Conservation (phyloP, 1,284 basidiomycete species). For the Gomphus bonarii region DNA sequence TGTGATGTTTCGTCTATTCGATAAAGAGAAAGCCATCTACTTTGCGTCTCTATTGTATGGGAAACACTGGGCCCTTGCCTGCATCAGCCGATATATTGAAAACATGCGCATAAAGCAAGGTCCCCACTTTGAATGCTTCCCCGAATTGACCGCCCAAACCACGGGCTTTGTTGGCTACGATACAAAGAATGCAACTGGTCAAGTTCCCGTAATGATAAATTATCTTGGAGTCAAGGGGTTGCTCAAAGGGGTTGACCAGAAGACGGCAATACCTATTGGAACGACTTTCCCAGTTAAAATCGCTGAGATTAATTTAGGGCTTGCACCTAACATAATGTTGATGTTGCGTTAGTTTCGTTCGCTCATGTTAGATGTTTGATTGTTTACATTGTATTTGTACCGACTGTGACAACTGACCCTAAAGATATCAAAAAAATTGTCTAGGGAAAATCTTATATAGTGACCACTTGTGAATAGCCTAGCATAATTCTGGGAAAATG, state of each 20-base stretch:
- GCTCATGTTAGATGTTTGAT: too few species aligned
- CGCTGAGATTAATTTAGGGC: not conserved
- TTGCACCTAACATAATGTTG: constrained; percentile 5
- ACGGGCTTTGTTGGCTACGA: not conserved
- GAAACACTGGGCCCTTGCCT: constrained; percentile 5
- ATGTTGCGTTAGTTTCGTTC: not conserved
- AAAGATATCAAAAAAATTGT: too few species aligned
- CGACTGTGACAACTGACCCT: too few species aligned
- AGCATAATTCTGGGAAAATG: too few species aligned
- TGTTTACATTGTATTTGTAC: too few species aligned
- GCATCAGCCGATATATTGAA: constrained; percentile 1
- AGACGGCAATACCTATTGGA: not conserved
- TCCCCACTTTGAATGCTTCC: constrained; percentile 1
- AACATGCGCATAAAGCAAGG: not conserved
- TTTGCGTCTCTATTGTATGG: not conserved
- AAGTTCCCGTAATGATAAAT: constrained; percentile 5
- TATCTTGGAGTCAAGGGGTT: not conserved
- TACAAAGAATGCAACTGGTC: not conserved
- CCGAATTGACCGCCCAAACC: constrained; percentile 1
- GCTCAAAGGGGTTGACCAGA: not conserved
- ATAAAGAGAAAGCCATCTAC: not conserved
- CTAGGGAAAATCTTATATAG: too few species aligned
- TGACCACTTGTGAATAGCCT: too few species aligned
- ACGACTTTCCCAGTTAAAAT: constrained; percentile 6
- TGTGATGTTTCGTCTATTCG: constrained; percentile 1